Base-by-base conservation (phyloP, 352 stramenopile species). In the Phytophthora syringae region DNA sequence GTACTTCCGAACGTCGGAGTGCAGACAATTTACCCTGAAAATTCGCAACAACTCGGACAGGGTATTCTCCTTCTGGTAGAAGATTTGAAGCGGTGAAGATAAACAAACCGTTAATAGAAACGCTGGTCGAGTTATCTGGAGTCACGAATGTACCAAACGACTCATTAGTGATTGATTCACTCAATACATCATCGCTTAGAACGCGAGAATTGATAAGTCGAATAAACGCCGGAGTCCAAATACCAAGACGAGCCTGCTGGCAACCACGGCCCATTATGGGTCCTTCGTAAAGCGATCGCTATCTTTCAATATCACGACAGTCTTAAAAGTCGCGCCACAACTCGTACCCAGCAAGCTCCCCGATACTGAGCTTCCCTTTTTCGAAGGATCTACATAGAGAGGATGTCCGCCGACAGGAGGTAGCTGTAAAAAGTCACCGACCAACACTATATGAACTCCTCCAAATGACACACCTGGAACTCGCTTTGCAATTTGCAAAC, bases 201-300 rank as follows among this genome's bases (percentile, higher is more conserved):
- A 65, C 32, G 1, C 63, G 51, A 12, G 42, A 34, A 36, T 76
- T 68, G 32, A 72, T 66, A 30, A 71, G 50, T 0, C 21, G 34
- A 2, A 68, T 13, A 9, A 70, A 74, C 3, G 42, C 49, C 4
- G 60, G 60, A 12, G 51, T 68, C 67, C 60, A 67, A 2, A 51
- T 36, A 5, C 68, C 68, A 18, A 65, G 55, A 0, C 58, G 52
- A 24, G 68, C 57, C 37, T 58, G 54, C 6, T 55, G 60, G 12
- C 69, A 73, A 13, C 69, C 64, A 39, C 53, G 36, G 1, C 59
- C 69, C 69, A 74, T 11, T 59, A 21, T 2, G 61, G 65, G 45
- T 75, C 70, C 12, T 54, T 44, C 7, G 24, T n/a, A 36, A 75
- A 74, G 1, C 60, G 25, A 27, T 68, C 58, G 3, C 39, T 66